These are phyloP conservation scores for Torulaspora microellipsoides DNA, from an alignment of 805 yeast species.

Conservation along the genomic window DNA sequence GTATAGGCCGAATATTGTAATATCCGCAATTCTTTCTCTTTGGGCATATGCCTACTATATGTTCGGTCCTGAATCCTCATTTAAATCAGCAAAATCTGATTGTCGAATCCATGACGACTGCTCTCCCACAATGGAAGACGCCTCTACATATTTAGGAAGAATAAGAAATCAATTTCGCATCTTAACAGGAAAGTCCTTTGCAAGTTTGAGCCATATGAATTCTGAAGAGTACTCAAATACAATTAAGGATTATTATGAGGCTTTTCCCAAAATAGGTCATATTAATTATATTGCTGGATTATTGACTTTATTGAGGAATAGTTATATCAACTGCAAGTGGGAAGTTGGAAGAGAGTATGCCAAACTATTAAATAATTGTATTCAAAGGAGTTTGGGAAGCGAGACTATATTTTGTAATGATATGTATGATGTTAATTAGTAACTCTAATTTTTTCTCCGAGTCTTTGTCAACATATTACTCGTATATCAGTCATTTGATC, in stretches of 20 bases:
- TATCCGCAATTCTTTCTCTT: conserved; percentile 31
- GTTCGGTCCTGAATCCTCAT: conserved; percentile 39
- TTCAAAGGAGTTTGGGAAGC: conserved; percentile 46
- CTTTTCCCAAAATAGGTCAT: conserved; percentile 4
- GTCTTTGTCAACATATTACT: too few relatives aligned
- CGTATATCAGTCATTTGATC: too few relatives aligned
- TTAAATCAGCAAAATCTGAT: conserved; percentile 4
- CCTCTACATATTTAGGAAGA: conserved; percentile 18
- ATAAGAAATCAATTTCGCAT: conserved; percentile 17
- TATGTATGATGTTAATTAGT: conserved; percentile 37
- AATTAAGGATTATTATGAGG: conserved; percentile 31
- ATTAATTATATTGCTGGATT: conserved; percentile 44
- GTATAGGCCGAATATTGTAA: conserved; percentile 30
- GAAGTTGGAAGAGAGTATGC: conserved; percentile 53
- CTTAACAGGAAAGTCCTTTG: conserved; percentile 5
- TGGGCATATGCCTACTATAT: conserved; percentile 47
- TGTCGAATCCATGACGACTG: conserved; percentile 3
- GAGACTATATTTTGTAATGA: conserved; percentile 40
- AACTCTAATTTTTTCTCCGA: not conserved
- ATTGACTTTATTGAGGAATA: conserved; percentile 39
- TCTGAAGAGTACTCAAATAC: conserved; percentile 12
- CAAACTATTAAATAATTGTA: conserved; percentile 46
- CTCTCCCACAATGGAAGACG: conserved; percentile 12
- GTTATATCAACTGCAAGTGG: conserved; percentile 42
- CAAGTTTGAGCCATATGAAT: conserved; percentile 1